Percentiles rank a stretch among this genome's conserved stretches.
These are phyloP conservation scores for Aspergillus indologenus DNA, from an alignment of 495 filamentous ascomycete species.

Conservation along the genomic window DNA sequence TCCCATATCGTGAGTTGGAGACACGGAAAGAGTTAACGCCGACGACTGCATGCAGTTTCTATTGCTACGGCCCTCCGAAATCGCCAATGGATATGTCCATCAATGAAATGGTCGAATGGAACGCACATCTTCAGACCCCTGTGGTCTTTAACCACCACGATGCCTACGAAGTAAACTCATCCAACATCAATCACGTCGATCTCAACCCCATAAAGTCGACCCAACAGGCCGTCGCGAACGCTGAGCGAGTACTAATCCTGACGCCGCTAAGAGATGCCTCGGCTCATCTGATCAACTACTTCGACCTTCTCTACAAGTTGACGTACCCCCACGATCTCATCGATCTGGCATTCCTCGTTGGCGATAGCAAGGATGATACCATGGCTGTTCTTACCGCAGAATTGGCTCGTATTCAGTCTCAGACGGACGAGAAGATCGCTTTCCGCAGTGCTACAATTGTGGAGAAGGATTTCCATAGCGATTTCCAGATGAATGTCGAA, in stretches of 20 bases:
- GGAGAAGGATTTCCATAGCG: constrained; percentile 81
- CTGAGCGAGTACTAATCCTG: constrained; percentile 90
- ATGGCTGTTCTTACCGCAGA: constrained; percentile 75
- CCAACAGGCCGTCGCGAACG: constrained; percentile 66
- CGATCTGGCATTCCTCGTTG: constrained; percentile 90
- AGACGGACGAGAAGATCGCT: constrained; percentile 64
- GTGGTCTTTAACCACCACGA: constrained; percentile 95
- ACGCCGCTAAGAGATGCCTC: constrained; percentile 92
- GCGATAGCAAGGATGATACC: constrained; percentile 88
- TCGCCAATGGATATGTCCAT: constrained; percentile 89
- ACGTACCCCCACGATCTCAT: constrained; percentile 95
- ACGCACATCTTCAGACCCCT: constrained; percentile 81
- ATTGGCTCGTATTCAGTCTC: constrained; percentile 82
- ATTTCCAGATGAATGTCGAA: constrained; percentile 68
- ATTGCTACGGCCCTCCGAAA: constrained; percentile 92
- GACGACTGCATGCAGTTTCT: constrained; percentile 63
- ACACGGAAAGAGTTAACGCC: not conserved
- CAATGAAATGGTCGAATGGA: constrained; percentile 89
- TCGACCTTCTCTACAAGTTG: constrained; percentile 85
- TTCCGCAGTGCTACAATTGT: constrained; percentile 83
- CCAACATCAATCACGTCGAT: constrained; percentile 72
- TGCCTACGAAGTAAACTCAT: constrained; percentile 77
- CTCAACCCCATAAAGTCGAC: constrained; percentile 86
- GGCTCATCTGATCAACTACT: constrained; percentile 77
- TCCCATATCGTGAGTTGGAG: not conserved